Base-by-base conservation (phyloP, 2,329 filamentous ascomycete genomes). In the Paecilomyces sp. region DNA sequence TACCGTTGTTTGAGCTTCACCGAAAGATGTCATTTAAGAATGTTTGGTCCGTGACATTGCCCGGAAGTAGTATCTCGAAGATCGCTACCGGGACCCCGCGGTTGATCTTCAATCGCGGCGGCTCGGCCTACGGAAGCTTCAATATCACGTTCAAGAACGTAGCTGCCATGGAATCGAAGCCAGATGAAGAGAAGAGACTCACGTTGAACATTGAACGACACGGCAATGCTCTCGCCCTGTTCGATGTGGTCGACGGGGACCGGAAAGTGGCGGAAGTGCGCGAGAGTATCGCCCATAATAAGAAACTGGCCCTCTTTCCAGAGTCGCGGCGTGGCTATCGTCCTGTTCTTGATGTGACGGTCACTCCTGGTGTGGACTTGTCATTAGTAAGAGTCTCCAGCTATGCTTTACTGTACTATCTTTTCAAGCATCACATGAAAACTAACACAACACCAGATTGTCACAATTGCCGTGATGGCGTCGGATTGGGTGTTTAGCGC, bases 1-100 rank as follows among this genome's bases (percentile, higher is more conserved):
- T 71, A 1, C 69, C 69, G 1, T 61, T 71, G 57, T 71, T 70
- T 60, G 67, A 70, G 58, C 58, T 65, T 25, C 63, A 67, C 51
- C 54, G 61, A 4, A 61, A 60, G 8, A 24, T 58, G 3, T 56
- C 58, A 28, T 58, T 64, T 47, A 47, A 22, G 41, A 47, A 47
- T 47, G 41, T 47, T 22, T 47, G 41, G 41, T 47, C 41, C n/a
- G 63, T 69, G 28, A 65, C 63, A 3, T 55, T 70, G 56, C 68
- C 68, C 2, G 68, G 68, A n/a, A 64, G 62, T 12, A 54, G 59
- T 22, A 54, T 59, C 1, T 54, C 54, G 15, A 61, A 65, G 13
- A 55, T 58, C 9, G 60, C 62, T 5, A 58, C 62, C 22, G 62
- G 68, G 18, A 62, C 59, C 31, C n/a, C 55, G 13, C 31, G n/a